A percentile compares a stretch with the other conserved stretches of the same genome.
These are phyloP conservation scores for Parietaria judaica DNA, from an alignment of 306 rosid species.

Conservation along the genomic window DNA sequence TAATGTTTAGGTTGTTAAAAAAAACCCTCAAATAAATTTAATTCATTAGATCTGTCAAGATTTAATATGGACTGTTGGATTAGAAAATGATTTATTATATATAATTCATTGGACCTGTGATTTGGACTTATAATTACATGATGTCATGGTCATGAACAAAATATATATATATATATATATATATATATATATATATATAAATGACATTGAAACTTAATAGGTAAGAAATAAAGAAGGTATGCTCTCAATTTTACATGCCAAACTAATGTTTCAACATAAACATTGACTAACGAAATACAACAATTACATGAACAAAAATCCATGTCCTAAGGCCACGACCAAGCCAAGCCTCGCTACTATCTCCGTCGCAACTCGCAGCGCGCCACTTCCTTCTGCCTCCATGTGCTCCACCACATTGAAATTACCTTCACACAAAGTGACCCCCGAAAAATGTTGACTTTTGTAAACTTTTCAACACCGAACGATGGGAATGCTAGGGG, in stretches of 20 bases:
- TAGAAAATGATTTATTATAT: no score
- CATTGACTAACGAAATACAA: background rate
- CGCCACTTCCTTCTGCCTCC: constrained; percentile 29
- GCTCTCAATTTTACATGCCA: background rate
- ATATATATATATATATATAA: no score
- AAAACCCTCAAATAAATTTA: no score
- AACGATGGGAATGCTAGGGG: background rate
- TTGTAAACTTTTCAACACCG: background rate
- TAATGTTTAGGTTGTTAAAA: no score
- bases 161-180: no score
- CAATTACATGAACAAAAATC: constrained; percentile 20
- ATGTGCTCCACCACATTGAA: constrained; percentile 64
- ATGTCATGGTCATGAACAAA: no score
- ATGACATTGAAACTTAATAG: no score
- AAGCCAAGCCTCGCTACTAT: constrained; percentile 35
- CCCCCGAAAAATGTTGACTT: background rate
- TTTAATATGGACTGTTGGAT: no score
- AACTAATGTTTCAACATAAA: background rate
- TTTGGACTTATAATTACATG: no score
- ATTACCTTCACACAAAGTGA: constrained; percentile 32
- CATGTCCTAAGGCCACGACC: constrained; percentile 25
- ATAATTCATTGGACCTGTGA: no score
- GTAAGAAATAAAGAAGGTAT: no score
- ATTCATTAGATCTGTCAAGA: no score
- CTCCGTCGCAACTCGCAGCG: constrained; percentile 25